Base-by-base conservation (phyloP, 306 rosid genomes). In the Ormosia emarginata region DNA sequence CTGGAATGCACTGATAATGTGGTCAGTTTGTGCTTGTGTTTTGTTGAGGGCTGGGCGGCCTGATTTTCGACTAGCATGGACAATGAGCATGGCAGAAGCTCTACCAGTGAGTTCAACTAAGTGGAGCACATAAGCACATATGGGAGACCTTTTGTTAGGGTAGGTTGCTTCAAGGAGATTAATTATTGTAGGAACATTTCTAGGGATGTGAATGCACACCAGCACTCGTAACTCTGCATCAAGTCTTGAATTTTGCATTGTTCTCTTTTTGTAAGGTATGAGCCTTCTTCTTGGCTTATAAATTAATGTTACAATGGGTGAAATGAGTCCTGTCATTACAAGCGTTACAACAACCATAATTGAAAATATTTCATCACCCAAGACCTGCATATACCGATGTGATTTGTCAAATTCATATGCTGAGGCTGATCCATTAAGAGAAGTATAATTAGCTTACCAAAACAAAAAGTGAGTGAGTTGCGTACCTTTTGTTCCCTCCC, bases 11-110 rank as follows among this genome's bases (percentile, higher is more conserved):
- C 58, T 79, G 79, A 91, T 80, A 61, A 94, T 94, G 71, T 91
- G 91, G 34, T 94, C 95, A 0, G 93, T 87, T 14, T 92, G 98
- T 7, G 98, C 97, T 82, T 92, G 97, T 3, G 94, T 89, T 65
- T 87, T 81, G 82, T 87, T 88, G 8, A 88, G 85, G 2, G 93
- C 93, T 0, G 91, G 94, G 0, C 90, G 82, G n/a, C 91, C 91
- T 0, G 92, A 83, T 84, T 90, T 87, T 11, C 87, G 39, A 1
- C 83, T 85, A 59, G 86, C 83, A 65, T 89, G 97, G 79, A 88
- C 97, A 14, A 85, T 76, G 79, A 94, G 94, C 97, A 94, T 94
- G 64, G 97, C 97, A 6, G 98, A 94, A 56, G 97, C 92, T 14
- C 98, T 89, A 1, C 94, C 91, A 0, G 97, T 92, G 87, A 94